Percentiles rank a stretch among this genome's conserved stretches.
Evolutionary conservation across 2,329 filamentous ascomycete species (phyloP).

Genomic region (Pyricularia pennisetigena): DNA sequence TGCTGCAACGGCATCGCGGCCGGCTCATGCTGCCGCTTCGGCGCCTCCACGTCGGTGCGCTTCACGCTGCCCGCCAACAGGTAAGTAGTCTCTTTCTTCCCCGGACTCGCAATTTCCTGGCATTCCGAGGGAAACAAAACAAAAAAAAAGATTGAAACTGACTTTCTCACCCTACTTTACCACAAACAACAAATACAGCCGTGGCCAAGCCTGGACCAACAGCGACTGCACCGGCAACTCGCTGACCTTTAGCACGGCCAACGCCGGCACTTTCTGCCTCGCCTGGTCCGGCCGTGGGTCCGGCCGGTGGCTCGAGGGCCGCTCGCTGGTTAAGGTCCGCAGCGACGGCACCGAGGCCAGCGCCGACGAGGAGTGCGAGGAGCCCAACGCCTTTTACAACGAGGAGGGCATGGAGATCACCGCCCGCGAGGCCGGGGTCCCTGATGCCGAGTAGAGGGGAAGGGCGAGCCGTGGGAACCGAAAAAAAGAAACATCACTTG

Average conservation of each 20-base stretch:
- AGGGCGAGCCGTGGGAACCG: too few relatives aligned
- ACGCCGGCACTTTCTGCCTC: not conserved
- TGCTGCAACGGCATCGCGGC: conserved; percentile 2
- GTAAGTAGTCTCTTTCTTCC: not conserved
- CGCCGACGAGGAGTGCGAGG: not conserved
- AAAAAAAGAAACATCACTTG: too few relatives aligned
- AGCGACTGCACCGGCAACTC: not conserved
- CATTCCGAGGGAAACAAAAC: too few relatives aligned
- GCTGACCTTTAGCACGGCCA: not conserved
- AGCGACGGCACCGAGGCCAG: not conserved
- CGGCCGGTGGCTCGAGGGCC: not conserved
- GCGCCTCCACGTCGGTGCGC: not conserved
- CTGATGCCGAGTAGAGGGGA: not conserved
- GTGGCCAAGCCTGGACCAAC: not conserved
- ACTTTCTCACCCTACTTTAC: not conserved
- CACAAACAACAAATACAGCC: not conserved
- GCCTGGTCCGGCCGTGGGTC: not conserved
- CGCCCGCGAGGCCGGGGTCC: not conserved
- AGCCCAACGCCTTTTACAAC: not conserved
- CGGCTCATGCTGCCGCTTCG: not conserved
- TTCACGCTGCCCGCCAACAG: not conserved
- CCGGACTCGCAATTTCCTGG: too few relatives aligned
- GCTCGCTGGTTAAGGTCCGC: not conserved
- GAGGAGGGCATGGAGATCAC: not conserved
- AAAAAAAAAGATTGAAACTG: not conserved